These are phyloP conservation scores for Conticribra weissflogii DNA, from an alignment of 108 stramenopile genomes.

Conservation along the genomic window DNA sequence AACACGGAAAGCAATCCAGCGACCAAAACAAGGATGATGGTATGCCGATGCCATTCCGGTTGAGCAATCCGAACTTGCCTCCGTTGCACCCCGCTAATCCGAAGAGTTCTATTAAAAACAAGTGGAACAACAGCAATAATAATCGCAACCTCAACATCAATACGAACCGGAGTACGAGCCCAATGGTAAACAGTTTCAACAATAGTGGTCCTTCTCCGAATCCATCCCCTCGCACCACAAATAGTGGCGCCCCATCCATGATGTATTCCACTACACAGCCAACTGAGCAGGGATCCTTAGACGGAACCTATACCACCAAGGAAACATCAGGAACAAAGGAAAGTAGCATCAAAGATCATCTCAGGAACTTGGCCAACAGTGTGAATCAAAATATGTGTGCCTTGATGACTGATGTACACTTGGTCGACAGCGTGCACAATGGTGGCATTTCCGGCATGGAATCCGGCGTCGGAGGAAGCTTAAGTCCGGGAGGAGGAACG, in stretches of 20 bases:
- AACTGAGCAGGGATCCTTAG: not conserved
- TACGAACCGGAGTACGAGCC: not conserved
- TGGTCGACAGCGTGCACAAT: not conserved
- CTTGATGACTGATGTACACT: not conserved
- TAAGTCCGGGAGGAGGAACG: not conserved
- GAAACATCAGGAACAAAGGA: not conserved
- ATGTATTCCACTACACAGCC: not conserved
- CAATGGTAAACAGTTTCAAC: not conserved
- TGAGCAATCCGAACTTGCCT: not conserved
- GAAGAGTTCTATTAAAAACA: not conserved
- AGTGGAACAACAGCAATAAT: not conserved
- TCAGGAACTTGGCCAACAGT: not conserved
- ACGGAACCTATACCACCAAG: not conserved
- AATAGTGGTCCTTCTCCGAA: too few species aligned
- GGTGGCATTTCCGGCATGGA: not conserved
- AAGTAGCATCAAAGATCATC: not conserved
- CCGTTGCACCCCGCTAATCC: not conserved
- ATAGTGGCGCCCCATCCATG: not conserved
- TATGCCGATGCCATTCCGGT: not conserved
- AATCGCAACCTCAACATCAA: not conserved
- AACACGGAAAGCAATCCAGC: not conserved
- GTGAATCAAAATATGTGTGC: not conserved
- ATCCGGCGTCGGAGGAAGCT: not conserved
- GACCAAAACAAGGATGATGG: not conserved
- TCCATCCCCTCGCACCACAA: not conserved